These are phyloP conservation scores for Phoma sp. DNA, from an alignment of 2,329 filamentous ascomycete species.

Conservation along the genomic window DNA sequence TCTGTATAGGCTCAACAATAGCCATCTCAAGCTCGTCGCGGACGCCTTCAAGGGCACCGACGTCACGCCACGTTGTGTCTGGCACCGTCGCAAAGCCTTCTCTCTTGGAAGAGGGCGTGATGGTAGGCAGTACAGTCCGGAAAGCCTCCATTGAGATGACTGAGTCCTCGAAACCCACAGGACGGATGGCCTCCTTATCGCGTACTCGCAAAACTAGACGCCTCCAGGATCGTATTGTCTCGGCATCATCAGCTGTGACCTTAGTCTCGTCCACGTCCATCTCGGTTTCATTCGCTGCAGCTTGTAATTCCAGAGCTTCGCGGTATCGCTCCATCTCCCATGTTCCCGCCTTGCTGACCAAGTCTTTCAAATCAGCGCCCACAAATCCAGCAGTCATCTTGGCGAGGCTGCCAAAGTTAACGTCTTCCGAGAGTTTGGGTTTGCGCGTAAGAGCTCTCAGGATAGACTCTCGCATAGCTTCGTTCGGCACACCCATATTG, in stretches of 20 bases:
- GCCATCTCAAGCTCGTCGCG: conserved; percentile 82
- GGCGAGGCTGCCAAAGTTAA: conserved; percentile 77
- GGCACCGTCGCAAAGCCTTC: conserved; percentile 96
- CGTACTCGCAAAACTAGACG: conserved; percentile 60
- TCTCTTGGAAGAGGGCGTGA: conserved; percentile 82
- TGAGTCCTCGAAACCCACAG: conserved; percentile 61
- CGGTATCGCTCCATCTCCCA: conserved; percentile 69
- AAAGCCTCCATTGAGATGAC: conserved; percentile 73
- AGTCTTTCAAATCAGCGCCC: conserved; percentile 81
- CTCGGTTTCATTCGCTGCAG: conserved; percentile 43
- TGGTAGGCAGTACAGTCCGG: conserved; percentile 72
- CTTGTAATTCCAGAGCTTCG: conserved; percentile 56
- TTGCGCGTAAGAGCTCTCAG: conserved; percentile 74
- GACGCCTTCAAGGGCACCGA: conserved; percentile 81
- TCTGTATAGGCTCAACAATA: conserved; percentile 87
- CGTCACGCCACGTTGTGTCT: conserved; percentile 89
- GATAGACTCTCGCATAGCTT: conserved; percentile 78
- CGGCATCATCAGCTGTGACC: conserved; percentile 20
- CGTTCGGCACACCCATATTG: conserved; percentile 85
- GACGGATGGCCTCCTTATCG: conserved; percentile 57
- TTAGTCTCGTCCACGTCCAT: conserved; percentile 60
- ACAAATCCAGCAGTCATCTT: conserved; percentile 92
- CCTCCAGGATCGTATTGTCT: conserved; percentile 37
- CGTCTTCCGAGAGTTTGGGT: conserved; percentile 68
- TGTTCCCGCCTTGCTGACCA: conserved; percentile 69